Evolutionary conservation across 2,329 filamentous ascomycete species (phyloP).

Genomic region (Cladosporium sphaerospermum): DNA sequence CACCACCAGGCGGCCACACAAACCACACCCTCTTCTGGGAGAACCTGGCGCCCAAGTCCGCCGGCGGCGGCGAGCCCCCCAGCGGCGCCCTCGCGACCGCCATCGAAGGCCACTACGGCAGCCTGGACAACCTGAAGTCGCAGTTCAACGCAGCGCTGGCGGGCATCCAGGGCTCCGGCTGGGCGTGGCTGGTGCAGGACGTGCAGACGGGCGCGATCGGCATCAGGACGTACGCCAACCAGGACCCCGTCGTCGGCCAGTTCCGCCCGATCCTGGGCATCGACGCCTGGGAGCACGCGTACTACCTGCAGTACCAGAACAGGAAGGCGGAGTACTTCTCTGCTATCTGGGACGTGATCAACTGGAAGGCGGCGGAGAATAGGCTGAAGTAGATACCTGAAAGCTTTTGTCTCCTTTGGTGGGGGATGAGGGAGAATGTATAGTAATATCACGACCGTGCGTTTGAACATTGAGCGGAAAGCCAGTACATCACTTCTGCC

Average conservation of each 20-base stretch:
- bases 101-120: slow-evolving; percentile 55
- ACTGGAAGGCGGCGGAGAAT: slow-evolving; percentile 75
- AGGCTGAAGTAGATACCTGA: slow-evolving; percentile 25
- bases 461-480: too few species aligned
- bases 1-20: slow-evolving; percentile 49
- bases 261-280: slow-evolving; percentile 79
- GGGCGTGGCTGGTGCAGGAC: slow-evolving; percentile 78
- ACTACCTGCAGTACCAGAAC: slow-evolving; percentile 95
- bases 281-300: slow-evolving; percentile 94
- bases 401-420: too few species aligned
- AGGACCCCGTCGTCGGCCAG: slow-evolving; percentile 79
- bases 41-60: slow-evolving; percentile 60
- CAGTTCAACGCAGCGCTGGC: slow-evolving; percentile 60
- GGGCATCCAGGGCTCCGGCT: slow-evolving; percentile 60
- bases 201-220: slow-evolving; percentile 55
- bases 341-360: slow-evolving; percentile 89
- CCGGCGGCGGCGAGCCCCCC: slow-evolving; percentile 61
- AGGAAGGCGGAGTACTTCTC: slow-evolving; percentile 94
- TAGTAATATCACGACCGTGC: too few species aligned
- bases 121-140: slow-evolving; percentile 53
- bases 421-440: too few species aligned
- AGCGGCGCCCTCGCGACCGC: slow-evolving; percentile 50
- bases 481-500: too few species aligned
- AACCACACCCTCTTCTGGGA: slow-evolving; percentile 66
- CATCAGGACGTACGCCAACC: slow-evolving; percentile 77